Conservation (phyloP, 345 rosid genomes). For the Melaleuca quinquenervia region DNA sequence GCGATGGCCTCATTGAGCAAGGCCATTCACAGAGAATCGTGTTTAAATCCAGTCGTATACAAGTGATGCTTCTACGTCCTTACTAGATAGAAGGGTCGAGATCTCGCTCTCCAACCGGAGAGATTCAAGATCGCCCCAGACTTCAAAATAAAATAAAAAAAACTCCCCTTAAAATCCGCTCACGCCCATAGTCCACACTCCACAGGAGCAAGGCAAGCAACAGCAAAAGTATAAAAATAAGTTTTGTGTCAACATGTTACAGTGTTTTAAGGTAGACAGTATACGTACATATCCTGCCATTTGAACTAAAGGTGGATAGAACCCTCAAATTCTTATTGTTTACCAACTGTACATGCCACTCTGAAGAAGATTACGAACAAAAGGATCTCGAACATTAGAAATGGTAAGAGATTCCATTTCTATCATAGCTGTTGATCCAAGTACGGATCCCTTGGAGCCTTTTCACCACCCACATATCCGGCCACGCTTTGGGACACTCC, state of each 20-base stretch:
- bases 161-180: neutral
- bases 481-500: conserved; percentile 31
- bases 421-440: conserved; percentile 45
- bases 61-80: neutral
- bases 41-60: neutral
- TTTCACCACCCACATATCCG: conserved; percentile 22
- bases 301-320: neutral
- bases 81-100: neutral
- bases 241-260: neutral
- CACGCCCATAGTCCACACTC: neutral
- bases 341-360: neutral
- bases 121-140: neutral
- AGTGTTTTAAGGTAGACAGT: neutral
- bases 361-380: neutral
- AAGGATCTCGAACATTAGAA: too few species aligned
- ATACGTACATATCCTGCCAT: neutral
- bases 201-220: neutral
- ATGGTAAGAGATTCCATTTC: neutral
- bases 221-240: neutral
- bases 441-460: conserved; percentile 30
- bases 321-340: neutral
- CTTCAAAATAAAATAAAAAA: neutral
- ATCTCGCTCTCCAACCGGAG: neutral
- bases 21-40: neutral
- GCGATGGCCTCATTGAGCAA: neutral